phyloP scores from a whole-genome alignment of 2,329 filamentous ascomycete genomes.

The Pseudogymnoascus sp. region DNA sequence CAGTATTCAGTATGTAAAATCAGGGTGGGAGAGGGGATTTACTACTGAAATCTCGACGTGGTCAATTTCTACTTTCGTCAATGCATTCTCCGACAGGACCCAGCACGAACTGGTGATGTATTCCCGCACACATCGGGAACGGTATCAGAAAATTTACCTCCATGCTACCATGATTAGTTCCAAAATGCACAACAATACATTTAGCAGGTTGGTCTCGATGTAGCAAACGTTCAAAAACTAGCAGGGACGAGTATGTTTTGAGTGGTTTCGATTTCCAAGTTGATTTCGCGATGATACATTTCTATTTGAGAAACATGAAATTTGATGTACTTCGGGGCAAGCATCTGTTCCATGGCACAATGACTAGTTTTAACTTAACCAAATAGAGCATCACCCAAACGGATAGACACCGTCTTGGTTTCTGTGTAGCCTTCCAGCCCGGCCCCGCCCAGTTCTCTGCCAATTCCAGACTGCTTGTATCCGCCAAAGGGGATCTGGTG shows the following conservation, averaged over 20 bases:
- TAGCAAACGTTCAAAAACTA: background rate
- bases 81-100: background rate
- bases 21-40: background rate
- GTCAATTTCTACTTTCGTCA: too few relatives aligned
- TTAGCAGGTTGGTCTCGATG: background rate
- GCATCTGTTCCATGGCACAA: background rate
- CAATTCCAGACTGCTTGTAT: conserved; percentile 68
- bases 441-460: conserved; percentile 64
- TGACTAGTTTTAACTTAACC: conserved; percentile 16
- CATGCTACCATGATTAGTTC: background rate
- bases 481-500: conserved; percentile 62
- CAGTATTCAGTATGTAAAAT: background rate
- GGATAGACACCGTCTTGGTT: conserved; percentile 57
- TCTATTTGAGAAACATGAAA: background rate
- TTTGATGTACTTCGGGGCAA: background rate
- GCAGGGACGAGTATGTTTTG: background rate
- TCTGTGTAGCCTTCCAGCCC: conserved; percentile 61
- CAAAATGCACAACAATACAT: background rate
- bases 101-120: background rate
- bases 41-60: too few relatives aligned
- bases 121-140: background rate
- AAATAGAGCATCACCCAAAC: conserved; percentile 38
- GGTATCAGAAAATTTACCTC: background rate
- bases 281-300: background rate
- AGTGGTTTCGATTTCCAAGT: background rate